These are phyloP conservation scores for Neurospora sp. DNA, from an alignment of 2,329 filamentous ascomycete genomes.

Conservation along the genomic window DNA sequence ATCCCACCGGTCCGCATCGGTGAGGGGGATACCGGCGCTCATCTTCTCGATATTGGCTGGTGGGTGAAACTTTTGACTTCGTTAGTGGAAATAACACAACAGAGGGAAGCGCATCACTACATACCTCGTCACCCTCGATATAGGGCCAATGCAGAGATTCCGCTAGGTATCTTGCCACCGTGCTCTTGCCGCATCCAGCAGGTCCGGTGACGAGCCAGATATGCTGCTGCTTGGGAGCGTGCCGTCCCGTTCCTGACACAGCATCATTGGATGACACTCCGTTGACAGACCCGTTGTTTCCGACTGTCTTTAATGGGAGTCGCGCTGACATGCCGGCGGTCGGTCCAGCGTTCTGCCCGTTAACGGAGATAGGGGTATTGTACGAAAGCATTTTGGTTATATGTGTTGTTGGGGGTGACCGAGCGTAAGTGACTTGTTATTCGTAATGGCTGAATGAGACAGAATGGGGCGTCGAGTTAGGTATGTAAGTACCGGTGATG, in stretches of 20 bases:
- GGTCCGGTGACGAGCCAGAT: constrained; percentile 76
- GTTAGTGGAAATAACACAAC: constrained; percentile 4
- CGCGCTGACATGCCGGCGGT: constrained; percentile 10
- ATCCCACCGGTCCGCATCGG: constrained; percentile 93
- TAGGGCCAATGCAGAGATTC: constrained; percentile 56
- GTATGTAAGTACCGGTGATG: not conserved
- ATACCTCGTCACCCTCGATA: constrained; percentile 70
- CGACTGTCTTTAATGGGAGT: constrained; percentile 3
- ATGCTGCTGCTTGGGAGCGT: constrained; percentile 41
- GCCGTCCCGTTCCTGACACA: not conserved
- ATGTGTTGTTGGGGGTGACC: not conserved
- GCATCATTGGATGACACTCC: not conserved
- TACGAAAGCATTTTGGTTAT: constrained; percentile 37
- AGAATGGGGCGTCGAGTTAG: not conserved
- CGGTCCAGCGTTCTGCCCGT: constrained; percentile 26
- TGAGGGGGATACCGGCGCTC: constrained; percentile 72
- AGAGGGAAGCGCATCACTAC: constrained; percentile 19
- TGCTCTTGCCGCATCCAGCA: constrained; percentile 72
- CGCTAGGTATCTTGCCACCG: constrained; percentile 58
- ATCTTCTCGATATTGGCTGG: constrained; percentile 84
- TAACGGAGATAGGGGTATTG: constrained; percentile 35
- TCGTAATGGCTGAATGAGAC: not conserved
- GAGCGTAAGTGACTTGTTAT: not conserved
- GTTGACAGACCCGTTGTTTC: not conserved
- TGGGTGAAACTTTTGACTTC: constrained; percentile 54